A percentile compares a stretch with the other conserved stretches of the same genome.
Conservation (phyloP, 1,284 basidiomycete genomes). For the Ustilago xerochloae region DNA sequence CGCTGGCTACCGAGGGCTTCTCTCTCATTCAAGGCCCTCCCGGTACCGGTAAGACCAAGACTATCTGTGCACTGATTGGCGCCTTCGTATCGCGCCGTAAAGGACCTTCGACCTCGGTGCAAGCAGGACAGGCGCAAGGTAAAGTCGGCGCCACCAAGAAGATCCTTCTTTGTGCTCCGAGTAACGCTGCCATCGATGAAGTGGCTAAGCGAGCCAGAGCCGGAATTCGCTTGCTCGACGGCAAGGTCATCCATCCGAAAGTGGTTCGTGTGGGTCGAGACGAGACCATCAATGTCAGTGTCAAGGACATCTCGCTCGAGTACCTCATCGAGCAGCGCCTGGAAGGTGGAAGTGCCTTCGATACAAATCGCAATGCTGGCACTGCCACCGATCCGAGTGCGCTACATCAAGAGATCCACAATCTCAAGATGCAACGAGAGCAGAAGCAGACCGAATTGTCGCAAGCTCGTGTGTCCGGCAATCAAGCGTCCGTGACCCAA, state of each 20-base stretch:
- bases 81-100: slow-evolving; percentile 76
- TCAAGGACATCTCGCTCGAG: slow-evolving; percentile 89
- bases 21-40: slow-evolving; percentile 96
- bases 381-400: slow-evolving; percentile 29
- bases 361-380: slow-evolving; percentile 20
- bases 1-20: slow-evolving; percentile 81
- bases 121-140: slow-evolving; percentile 29
- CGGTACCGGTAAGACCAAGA: slow-evolving; percentile 98
- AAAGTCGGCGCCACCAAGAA: slow-evolving; percentile 72
- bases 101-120: slow-evolving; percentile 35
- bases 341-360: slow-evolving; percentile 20
- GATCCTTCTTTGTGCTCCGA: slow-evolving; percentile 93
- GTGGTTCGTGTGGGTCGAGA: slow-evolving; percentile 90
- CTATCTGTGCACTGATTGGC: slow-evolving; percentile 93
- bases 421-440: slow-evolving; percentile 52
- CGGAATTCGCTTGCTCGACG: slow-evolving; percentile 76
- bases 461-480: slow-evolving; percentile 28
- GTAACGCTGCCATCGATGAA: slow-evolving; percentile 98
- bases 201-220: slow-evolving; percentile 87
- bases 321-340: slow-evolving; percentile 53
- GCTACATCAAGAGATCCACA: slow-evolving; percentile 44
- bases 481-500: slow-evolving; percentile 28
- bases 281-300: slow-evolving; percentile 81
- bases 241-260: slow-evolving; percentile 75
- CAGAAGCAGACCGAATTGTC: slow-evolving; percentile 54